Evolutionary conservation across 177 flowering plant species (phyloP).

Genomic region (Vitis hybrid): DNA sequence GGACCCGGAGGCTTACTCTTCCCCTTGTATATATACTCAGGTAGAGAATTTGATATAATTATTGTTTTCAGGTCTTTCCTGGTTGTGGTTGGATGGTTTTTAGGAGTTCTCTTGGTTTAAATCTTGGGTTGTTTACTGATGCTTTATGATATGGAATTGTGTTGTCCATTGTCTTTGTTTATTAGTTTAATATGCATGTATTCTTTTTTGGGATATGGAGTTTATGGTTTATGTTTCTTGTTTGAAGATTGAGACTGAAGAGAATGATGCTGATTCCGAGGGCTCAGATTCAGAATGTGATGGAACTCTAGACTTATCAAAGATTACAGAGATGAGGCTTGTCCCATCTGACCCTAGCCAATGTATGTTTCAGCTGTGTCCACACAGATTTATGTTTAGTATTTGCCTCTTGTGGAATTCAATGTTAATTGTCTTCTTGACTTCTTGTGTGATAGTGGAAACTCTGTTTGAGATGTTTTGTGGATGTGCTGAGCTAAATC

Average conservation of each 20-base stretch:
- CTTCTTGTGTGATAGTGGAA: constrained; percentile 53
- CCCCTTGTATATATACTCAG: constrained; percentile 92
- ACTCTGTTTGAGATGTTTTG: constrained; percentile 70
- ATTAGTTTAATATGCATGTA: neutral
- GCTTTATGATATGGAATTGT: neutral
- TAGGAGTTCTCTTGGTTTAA: too few relatives aligned
- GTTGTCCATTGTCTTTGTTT: neutral
- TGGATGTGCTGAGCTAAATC: constrained; percentile 92
- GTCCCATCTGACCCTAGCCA: constrained; percentile 79
- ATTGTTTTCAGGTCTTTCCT: neutral
- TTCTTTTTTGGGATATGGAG: too few relatives aligned
- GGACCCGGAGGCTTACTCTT: constrained; percentile 78
- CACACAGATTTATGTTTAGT: neutral
- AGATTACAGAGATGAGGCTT: constrained; percentile 84
- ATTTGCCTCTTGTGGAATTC: neutral
- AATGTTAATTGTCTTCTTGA: neutral
- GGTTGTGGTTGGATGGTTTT: neutral
- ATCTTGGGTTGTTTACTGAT: neutral
- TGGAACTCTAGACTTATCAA: constrained; percentile 55
- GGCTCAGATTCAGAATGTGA: constrained; percentile 60
- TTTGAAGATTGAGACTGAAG: constrained; percentile 76
- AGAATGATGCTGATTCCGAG: constrained; percentile 55
- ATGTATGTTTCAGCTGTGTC: constrained; percentile 32
- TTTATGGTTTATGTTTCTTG: constrained; percentile 9
- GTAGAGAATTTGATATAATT: constrained; percentile 23